These are phyloP conservation scores for Kluyveromyces wickerhamii DNA, from an alignment of 805 yeast genomes.

Conservation along the genomic window DNA sequence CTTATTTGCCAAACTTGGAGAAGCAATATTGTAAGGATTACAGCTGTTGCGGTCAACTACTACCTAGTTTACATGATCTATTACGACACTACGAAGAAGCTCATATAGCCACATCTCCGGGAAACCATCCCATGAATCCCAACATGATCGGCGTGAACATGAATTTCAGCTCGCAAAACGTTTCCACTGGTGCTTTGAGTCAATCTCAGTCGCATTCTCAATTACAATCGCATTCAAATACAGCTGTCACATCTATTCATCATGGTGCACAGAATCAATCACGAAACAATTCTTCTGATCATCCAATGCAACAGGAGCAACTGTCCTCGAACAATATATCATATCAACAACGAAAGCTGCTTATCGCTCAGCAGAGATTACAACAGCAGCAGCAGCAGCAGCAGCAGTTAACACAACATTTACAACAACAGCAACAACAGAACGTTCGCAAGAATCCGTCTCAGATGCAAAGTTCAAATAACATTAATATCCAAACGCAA, in stretches of 20 bases:
- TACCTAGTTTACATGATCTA: constrained; percentile 90
- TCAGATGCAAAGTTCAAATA: too few relatives aligned
- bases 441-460: too few relatives aligned
- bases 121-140: constrained; percentile 15
- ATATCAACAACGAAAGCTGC: constrained; percentile 11
- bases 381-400: constrained; percentile 12
- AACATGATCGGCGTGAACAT: constrained; percentile 3
- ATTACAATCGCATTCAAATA: neutral
- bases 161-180: constrained; percentile 1
- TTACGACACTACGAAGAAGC: constrained; percentile 94
- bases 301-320: constrained; percentile 7
- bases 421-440: constrained; percentile 7
- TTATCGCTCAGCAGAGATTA: constrained; percentile 13
- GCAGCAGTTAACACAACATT: constrained; percentile 10
- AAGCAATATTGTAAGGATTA: constrained; percentile 96
- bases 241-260: neutral
- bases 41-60: constrained; percentile 86
- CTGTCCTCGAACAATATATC: neutral
- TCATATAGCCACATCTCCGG: constrained; percentile 66
- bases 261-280: neutral
- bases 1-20: constrained; percentile 86
- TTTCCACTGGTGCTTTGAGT: neutral
- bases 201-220: constrained; percentile 3
- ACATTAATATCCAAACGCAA: neutral
- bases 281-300: neutral